These are phyloP conservation scores for Neotropicomus parvogracilis DNA, from an alignment of 1,284 basidiomycete genomes.

Conservation along the genomic window DNA sequence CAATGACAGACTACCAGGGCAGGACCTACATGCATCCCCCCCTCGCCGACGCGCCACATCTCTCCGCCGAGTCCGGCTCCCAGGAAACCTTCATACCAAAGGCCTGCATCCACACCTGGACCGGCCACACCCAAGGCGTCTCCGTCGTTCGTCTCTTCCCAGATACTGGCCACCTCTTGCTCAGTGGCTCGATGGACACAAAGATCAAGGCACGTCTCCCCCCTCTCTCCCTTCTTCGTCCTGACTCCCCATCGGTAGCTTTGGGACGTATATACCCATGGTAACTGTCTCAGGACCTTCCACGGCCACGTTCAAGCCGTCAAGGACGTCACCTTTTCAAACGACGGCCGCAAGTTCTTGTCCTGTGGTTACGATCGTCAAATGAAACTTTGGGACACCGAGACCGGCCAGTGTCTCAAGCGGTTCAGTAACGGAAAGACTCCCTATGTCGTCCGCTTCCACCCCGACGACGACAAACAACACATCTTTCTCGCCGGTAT, in stretches of 20 bases:
- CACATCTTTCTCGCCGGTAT: constrained; percentile 97
- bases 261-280: constrained; percentile 97
- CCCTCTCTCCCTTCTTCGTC: constrained; percentile 2
- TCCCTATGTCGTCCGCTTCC: constrained; percentile 91
- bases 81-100: constrained; percentile 95
- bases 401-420: constrained; percentile 94
- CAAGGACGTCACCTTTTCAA: constrained; percentile 93
- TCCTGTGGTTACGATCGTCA: constrained; percentile 94
- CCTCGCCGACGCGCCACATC: constrained; percentile 71
- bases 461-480: constrained; percentile 95
- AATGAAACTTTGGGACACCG: constrained; percentile 99
- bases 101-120: constrained; percentile 95
- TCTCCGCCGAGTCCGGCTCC: constrained; percentile 76
- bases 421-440: constrained; percentile 97
- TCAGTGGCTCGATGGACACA: constrained; percentile 97
- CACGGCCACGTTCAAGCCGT: constrained; percentile 96
- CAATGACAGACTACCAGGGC: constrained; percentile 96
- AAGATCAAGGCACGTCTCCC: constrained; percentile 82
- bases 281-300: constrained; percentile 95
- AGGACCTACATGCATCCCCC: constrained; percentile 98
- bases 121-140: constrained; percentile 95
- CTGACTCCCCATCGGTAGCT: constrained; percentile 55
- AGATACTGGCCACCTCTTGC: constrained; percentile 85
- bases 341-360: constrained; percentile 86
- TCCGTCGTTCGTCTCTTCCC: constrained; percentile 93